Conservation (phyloP, 2,329 filamentous ascomycete species). For the Chaetomiaceae sp. region DNA sequence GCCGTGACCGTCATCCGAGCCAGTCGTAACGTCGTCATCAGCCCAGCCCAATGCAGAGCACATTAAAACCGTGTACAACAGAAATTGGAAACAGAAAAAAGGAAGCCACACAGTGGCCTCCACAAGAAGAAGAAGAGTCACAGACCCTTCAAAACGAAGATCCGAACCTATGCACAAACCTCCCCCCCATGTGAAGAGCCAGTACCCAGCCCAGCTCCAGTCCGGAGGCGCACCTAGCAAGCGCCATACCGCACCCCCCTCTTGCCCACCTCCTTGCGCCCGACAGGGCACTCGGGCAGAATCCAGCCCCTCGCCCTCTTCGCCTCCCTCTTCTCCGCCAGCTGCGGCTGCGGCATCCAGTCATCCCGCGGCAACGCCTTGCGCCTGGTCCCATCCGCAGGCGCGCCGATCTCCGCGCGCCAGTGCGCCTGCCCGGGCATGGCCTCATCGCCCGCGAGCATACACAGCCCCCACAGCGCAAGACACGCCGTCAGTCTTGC, state of each 20-base stretch:
- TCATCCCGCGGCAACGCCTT: conserved; percentile 63
- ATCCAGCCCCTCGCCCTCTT: conserved; percentile 71
- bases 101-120: background rate
- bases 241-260: conserved; percentile 53
- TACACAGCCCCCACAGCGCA: conserved; percentile 69
- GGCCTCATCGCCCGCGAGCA: conserved; percentile 33
- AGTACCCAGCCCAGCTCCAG: background rate
- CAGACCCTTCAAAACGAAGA: conserved; percentile 6
- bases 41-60: conserved; percentile 6
- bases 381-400: conserved; percentile 64
- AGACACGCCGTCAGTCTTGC: conserved; percentile 61
- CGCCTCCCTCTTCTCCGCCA: conserved; percentile 68
- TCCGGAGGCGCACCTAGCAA: conserved; percentile 30
- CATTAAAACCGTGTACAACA: conserved; percentile 5
- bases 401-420: conserved; percentile 67
- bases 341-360: conserved; percentile 70
- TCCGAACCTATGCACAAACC: background rate
- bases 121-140: conserved; percentile 1
- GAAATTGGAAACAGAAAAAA: too few relatives aligned
- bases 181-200: background rate
- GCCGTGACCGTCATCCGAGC: conserved; percentile 15
- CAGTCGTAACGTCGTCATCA: conserved; percentile 18
- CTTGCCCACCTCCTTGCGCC: conserved; percentile 65
- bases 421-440: conserved; percentile 50
- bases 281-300: conserved; percentile 65